phyloP scores from a whole-genome alignment of 1,284 basidiomycete genomes.

The Apiotrichum veenhuisii region DNA sequence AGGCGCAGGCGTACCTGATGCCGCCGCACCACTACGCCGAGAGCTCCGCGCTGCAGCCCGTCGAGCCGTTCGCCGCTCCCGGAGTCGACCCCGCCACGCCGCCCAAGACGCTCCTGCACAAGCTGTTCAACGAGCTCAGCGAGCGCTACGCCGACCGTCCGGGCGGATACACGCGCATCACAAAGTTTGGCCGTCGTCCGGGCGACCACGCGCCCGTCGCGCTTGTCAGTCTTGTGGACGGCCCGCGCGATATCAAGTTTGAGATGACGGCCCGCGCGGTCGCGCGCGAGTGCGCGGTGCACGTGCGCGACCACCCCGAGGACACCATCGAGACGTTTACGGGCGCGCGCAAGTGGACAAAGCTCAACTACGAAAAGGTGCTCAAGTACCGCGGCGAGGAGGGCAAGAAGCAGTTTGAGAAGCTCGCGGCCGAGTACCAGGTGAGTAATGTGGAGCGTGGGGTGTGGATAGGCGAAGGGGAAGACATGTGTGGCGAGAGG shows the following conservation, averaged over 20 bases:
- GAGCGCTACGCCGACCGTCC: slow-evolving; percentile 75
- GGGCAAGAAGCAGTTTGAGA: slow-evolving; percentile 41
- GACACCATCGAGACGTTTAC: neutral
- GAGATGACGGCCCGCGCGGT: slow-evolving; percentile 79
- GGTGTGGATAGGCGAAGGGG: neutral
- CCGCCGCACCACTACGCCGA: slow-evolving; percentile 27
- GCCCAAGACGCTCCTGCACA: slow-evolving; percentile 62
- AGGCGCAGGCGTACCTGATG: slow-evolving; percentile 71
- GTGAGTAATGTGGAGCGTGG: slow-evolving; percentile 37
- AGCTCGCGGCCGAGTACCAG: slow-evolving; percentile 44
- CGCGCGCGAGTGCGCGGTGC: slow-evolving; percentile 60
- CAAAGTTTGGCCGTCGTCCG: slow-evolving; percentile 78
- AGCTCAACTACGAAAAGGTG: slow-evolving; percentile 31
- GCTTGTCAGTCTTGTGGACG: slow-evolving; percentile 90
- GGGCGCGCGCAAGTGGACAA: slow-evolving; percentile 3
- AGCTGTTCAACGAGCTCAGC: slow-evolving; percentile 76
- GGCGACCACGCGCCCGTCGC: slow-evolving; percentile 94
- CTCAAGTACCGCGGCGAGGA: slow-evolving; percentile 46
- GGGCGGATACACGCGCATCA: slow-evolving; percentile 94
- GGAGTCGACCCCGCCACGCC: slow-evolving; percentile 38
- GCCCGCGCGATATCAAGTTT: slow-evolving; percentile 79
- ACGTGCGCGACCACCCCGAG: neutral
- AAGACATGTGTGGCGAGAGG: neutral
- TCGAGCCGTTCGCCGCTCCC: slow-evolving; percentile 6
- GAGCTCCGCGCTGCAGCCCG: slow-evolving; percentile 14